Base-by-base conservation (phyloP, 2,329 filamentous ascomycete species). In the Aureobasidium sp. region DNA sequence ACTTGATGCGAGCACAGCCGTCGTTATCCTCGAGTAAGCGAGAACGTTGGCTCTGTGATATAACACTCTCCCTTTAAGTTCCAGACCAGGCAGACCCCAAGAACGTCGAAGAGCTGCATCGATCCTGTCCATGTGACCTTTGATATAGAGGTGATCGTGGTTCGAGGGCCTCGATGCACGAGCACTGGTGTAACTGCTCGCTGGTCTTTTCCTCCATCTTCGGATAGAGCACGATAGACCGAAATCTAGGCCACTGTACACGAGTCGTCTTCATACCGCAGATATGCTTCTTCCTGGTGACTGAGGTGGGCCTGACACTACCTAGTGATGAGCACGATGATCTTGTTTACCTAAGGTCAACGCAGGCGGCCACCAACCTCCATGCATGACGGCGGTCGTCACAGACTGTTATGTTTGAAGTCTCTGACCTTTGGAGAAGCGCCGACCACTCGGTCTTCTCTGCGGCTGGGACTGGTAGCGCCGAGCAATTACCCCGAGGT, bases 401-500 rank as follows among this genome's bases (percentile, higher is more conserved):
- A 55, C 37, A 55, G 36, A 55, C 11, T 55, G 36, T 55, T 42
- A n/a, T 52, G 34, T 52, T 52, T 39, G 49, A 39, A 52, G 34
- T 52, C 12, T 17, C 6, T 7, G 51, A n/a, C 17, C 4, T 8
- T 39, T 29, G 11, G 9, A 55, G 36, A 29, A 41, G 51, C 51
- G 36, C 36, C 36, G 36, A 29, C 14, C 15, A 41, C 36, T 57
- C 53, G 53, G 53, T 57, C 53, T 57, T 57, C 53, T 57, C 53
- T 44, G 53, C 53, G 53, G n/a, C 36, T 34, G 52, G 22, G n/a
- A 31, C 2, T 56, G 39, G 36, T 45, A 22, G 5, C 45, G 53
- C 53, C 53, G 27, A 57, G 52, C 27, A 53, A 27, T 41, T 53
- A 53, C 51, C 52, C 52, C 52, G 52, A 56, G 52, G 34, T 39